Evolutionary conservation across 2,329 filamentous ascomycete species (phyloP), one percentile per base, ranked within the genome.

Genomic region (Lecanicillium sp.): DNA sequence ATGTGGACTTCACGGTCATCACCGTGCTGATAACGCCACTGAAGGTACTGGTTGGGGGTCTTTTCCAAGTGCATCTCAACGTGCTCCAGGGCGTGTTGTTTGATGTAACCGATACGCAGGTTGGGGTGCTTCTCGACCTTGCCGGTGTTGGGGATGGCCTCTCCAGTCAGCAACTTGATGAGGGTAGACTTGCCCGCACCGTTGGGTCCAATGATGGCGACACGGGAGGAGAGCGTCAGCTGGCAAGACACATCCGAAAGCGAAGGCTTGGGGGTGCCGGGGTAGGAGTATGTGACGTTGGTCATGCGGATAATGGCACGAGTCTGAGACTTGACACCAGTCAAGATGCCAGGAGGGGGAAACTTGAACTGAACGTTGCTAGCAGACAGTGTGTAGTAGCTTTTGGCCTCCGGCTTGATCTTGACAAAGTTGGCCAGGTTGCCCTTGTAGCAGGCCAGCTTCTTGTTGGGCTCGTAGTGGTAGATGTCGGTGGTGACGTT

Each of bases 41-140:
- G 93, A 27, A 98, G 79, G 64, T 98, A 98, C 70, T 98, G 93
- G 67, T 95, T 97, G 33, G 93, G 93, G 0, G 93, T 98, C 81
- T 98, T 98, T 70, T 98, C 93, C 58, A 97, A 75, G 64, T 98
- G 93, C 91, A 96, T 95, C 72, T 98, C 91, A 10, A 98, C 93
- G 80, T 98, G 93, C 75, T 98, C 93, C 11, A 98, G 78, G 37
- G 93, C 93, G 68, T 98, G 93, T 74, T 98, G 93, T 75, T 97
- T 97, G 74, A 98, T 97, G 75, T 98, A 98, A 47, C 93, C 93
- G 60, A 98, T 96, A 77, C 93, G 90, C 62, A 98, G 72, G 67
- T 98, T 98, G 57, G 93, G 93, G 67, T 98, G 93, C 76, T 97
- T 97, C 76, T 97, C 90, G 20, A 98, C 93, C 64, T 83, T 88